Conservation (phyloP, 495 filamentous ascomycete species). For the Umbilicaria muhlenbergii region DNA sequence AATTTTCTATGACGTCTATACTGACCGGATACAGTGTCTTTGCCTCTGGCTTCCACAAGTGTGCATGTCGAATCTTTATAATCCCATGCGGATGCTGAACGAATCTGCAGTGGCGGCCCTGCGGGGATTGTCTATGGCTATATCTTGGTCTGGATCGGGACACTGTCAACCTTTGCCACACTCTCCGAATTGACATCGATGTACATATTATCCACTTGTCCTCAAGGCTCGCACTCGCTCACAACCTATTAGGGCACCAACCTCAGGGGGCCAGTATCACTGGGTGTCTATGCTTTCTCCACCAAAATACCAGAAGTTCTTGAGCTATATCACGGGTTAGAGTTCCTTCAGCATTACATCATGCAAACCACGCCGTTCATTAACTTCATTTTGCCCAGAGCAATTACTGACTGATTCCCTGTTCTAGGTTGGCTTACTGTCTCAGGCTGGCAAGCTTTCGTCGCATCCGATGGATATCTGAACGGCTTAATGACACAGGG, state of each 20-base stretch:
- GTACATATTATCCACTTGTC: slow-evolving; percentile 1
- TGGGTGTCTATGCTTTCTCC: slow-evolving; percentile 38
- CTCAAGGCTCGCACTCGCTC: too few relatives aligned
- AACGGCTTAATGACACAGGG: slow-evolving; percentile 24
- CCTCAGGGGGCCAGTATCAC: slow-evolving; percentile 35
- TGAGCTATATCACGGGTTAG: slow-evolving; percentile 28
- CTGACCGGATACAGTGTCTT: slow-evolving; percentile 15
- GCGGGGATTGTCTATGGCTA: slow-evolving; percentile 35
- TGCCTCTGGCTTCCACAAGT: slow-evolving; percentile 21
- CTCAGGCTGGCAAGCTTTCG: slow-evolving; percentile 24
- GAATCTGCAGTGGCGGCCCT: slow-evolving; percentile 25
- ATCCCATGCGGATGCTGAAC: background rate
- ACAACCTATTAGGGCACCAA: slow-evolving; percentile 25
- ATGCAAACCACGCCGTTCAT: background rate
- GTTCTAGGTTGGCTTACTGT: slow-evolving; percentile 23
- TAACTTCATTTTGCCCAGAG: background rate
- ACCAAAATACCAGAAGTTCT: slow-evolving; percentile 18
- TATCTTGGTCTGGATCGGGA: slow-evolving; percentile 30
- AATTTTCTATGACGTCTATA: background rate
- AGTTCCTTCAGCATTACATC: background rate
- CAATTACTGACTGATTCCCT: background rate
- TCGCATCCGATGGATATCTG: slow-evolving; percentile 18
- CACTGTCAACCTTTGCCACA: slow-evolving; percentile 17
- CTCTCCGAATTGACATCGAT: slow-evolving; percentile 27
- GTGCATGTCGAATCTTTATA: background rate